phyloP scores from a whole-genome alignment of 306 rosid genomes.

The Argentina anserina region DNA sequence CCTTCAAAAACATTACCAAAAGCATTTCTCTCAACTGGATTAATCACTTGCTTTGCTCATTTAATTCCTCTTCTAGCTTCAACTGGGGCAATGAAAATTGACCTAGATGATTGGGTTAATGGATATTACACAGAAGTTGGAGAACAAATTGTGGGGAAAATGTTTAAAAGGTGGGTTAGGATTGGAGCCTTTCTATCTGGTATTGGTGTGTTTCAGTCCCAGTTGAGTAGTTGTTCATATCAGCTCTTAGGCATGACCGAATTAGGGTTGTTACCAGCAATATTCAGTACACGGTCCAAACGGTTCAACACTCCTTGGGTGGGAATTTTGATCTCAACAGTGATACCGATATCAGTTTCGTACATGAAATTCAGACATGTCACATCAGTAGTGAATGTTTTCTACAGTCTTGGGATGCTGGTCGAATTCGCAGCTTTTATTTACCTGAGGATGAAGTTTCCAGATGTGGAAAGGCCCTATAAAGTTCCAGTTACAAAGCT shows the following conservation, averaged over 20 bases:
- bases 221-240: slow-evolving; percentile 55
- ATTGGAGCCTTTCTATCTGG: slow-evolving; percentile 53
- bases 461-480: slow-evolving; percentile 35
- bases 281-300: slow-evolving; percentile 33
- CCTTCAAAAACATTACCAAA: slow-evolving; percentile 57
- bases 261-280: slow-evolving; percentile 43
- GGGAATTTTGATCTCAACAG: slow-evolving; percentile 44
- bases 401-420: slow-evolving; percentile 58
- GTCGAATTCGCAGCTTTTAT: slow-evolving; percentile 55
- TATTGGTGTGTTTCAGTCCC: slow-evolving; percentile 61
- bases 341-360: slow-evolving; percentile 39
- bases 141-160: slow-evolving; percentile 50
- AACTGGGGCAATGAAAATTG: slow-evolving; percentile 40
- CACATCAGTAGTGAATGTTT: slow-evolving; percentile 39
- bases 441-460: slow-evolving; percentile 52
- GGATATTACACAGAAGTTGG: slow-evolving; percentile 51
- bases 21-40: slow-evolving; percentile 45
- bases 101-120: slow-evolving; percentile 37
- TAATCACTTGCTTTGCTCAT: slow-evolving; percentile 46
- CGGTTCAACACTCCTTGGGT: slow-evolving; percentile 63
- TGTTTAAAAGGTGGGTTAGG: slow-evolving; percentile 47
- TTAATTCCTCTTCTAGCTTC: slow-evolving; percentile 49
- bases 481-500: slow-evolving; percentile 41
- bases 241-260: slow-evolving; percentile 69
- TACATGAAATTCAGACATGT: slow-evolving; percentile 35